These are phyloP conservation scores for Lantana camara DNA, from an alignment of 257 asterid genomes.

Conservation along the genomic window DNA sequence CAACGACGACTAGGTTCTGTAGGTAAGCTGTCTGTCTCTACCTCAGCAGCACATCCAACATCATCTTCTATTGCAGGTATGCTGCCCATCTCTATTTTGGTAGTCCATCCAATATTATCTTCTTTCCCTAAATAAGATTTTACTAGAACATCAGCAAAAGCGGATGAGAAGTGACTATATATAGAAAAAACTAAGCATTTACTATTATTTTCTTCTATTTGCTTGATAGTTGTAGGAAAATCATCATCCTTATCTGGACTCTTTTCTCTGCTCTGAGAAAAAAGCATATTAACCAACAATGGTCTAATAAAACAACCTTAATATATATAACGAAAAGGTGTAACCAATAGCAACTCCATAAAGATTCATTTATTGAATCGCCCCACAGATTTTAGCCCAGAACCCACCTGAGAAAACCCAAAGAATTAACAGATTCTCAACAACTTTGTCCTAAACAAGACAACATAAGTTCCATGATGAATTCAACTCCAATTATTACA, in stretches of 20 bases:
- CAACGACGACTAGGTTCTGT: constrained; percentile 78
- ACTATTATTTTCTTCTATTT: constrained; percentile 46
- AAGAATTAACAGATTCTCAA: no score
- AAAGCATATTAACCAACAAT: constrained; percentile 31
- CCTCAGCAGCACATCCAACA: constrained; percentile 27
- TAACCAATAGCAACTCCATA: no score
- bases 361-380: no score
- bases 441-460: no score
- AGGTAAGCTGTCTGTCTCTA: constrained; percentile 47
- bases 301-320: constrained; percentile 25
- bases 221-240: constrained; percentile 33
- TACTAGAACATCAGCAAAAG: constrained; percentile 22
- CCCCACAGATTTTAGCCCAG: no score
- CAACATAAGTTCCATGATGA: no score
- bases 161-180: constrained; percentile 5
- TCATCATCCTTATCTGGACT: constrained; percentile 43
- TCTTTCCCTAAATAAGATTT: constrained; percentile 53
- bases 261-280: constrained; percentile 64
- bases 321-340: no score
- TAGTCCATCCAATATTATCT: constrained; percentile 28
- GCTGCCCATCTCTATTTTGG: constrained; percentile 41
- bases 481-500: no score
- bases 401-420: no score
- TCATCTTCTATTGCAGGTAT: constrained; percentile 47
- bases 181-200: constrained; percentile 21